Conservation (phyloP, 148 eudicot species). For the Spergularia bocconei region DNA sequence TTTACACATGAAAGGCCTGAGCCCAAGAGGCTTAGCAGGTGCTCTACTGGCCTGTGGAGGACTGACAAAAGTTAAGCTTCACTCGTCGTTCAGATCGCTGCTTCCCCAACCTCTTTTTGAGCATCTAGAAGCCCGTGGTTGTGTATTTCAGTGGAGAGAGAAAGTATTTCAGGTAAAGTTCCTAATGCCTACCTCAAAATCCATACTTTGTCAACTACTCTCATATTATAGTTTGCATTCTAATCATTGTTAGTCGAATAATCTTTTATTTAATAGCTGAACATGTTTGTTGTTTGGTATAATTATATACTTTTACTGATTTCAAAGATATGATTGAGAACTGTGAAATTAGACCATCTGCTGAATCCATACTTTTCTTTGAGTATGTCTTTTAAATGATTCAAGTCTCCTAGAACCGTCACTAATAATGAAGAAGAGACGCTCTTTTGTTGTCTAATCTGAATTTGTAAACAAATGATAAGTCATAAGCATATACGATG, state of each 20-base stretch:
- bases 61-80: constrained; percentile 84
- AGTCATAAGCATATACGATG: background rate
- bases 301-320: background rate
- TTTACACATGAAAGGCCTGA: constrained; percentile 65
- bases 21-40: constrained; percentile 70
- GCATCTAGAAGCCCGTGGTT: constrained; percentile 79
- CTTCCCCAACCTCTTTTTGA: constrained; percentile 57
- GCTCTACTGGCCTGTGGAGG: constrained; percentile 83
- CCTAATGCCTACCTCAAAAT: background rate
- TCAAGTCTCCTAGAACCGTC: background rate
- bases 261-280: background rate
- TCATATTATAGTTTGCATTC: background rate
- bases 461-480: background rate
- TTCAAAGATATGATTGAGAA: background rate
- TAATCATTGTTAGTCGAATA: background rate
- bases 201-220: background rate
- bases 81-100: constrained; percentile 49
- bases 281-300: constrained; percentile 3
- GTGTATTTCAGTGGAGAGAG: constrained; percentile 71
- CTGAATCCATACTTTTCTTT: background rate
- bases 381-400: background rate
- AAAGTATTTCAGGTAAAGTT: constrained; percentile 66
- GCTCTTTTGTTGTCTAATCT: too few relatives aligned
- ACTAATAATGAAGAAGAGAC: too few relatives aligned
- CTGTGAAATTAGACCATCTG: background rate